Evolutionary conservation across 2,329 filamentous ascomycete genomes (phyloP).

Genomic region (Aspergillus novofumigatus): DNA sequence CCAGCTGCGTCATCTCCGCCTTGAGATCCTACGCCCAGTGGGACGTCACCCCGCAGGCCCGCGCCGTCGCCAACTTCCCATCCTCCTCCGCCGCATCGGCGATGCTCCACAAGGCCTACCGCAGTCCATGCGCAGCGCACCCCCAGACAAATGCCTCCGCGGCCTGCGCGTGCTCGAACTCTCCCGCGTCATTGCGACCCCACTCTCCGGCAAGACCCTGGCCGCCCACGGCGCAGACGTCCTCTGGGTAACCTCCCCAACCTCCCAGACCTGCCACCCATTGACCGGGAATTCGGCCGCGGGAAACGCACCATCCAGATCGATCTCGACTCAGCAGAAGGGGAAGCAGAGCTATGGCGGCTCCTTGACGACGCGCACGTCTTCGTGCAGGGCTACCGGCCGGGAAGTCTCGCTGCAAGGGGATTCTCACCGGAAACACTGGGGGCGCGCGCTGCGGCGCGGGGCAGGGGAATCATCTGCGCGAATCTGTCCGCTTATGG

Average conservation of each 20-base stretch:
- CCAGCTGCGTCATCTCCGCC: slow-evolving; percentile 46
- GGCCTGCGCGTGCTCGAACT: slow-evolving; percentile 40
- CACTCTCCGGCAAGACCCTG: slow-evolving; percentile 34
- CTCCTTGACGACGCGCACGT: slow-evolving; percentile 39
- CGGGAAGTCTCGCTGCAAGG: slow-evolving; percentile 43
- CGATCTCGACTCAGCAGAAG: slow-evolving; percentile 26
- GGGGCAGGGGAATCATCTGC: slow-evolving; percentile 41
- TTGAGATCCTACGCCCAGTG: slow-evolving; percentile 50
- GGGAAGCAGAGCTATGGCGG: slow-evolving; percentile 19
- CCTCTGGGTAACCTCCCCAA: slow-evolving; percentile 37
- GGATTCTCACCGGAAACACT: slow-evolving; percentile 42
- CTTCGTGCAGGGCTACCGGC: slow-evolving; percentile 47
- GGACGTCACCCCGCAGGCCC: slow-evolving; percentile 48
- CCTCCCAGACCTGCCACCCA: slow-evolving; percentile 30
- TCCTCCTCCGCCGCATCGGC: slow-evolving; percentile 38
- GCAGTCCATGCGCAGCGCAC: slow-evolving; percentile 7
- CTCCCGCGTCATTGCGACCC: slow-evolving; percentile 38
- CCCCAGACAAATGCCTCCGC: slow-evolving; percentile 31
- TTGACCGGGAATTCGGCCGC: slow-evolving; percentile 35
- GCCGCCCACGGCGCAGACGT: slow-evolving; percentile 41
- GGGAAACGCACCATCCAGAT: slow-evolving; percentile 37
- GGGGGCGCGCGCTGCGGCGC: slow-evolving; percentile 32
- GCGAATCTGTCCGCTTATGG: slow-evolving; percentile 55
- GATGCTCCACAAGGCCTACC: slow-evolving; percentile 9
- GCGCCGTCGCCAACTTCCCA: slow-evolving; percentile 43